Evolutionary conservation across 2,329 filamentous ascomycete genomes (phyloP), one percentile per base, ranked within the genome.

Genomic region (Aspergillus brasiliensis): DNA sequence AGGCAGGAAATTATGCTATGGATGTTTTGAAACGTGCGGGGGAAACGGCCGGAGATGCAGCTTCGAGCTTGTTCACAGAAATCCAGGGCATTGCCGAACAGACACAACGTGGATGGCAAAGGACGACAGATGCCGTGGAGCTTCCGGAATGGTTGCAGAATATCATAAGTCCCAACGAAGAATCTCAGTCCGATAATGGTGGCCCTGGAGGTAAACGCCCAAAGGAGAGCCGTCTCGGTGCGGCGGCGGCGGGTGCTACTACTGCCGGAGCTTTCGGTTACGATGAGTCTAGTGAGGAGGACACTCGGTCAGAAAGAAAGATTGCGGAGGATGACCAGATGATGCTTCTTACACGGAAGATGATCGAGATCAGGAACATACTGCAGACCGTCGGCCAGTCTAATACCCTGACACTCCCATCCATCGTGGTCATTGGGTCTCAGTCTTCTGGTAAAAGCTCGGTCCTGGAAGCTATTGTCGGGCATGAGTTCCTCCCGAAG

Each of bases 391-490:
- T 99, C 49, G 96, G 93, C 34, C 94, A 99, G 80, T 96, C 93
- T 0, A 92, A 90, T 65, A 87, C 91, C 3, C 81, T 99, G 64
- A 94, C 91, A 1, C 80, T 99, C 21, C 95, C 95, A 0, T 98
- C 96, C 0, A 99, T 99, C 59, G 95, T 99, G n/a, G 95, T 99
- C 38, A 97, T 99, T 68, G 95, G 95, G 23, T 99, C 95, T 2
- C 95, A 99, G 74, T 99, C 95, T 0, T 98, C 95, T 0, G 95
- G 95, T 42, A 99, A 99, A 80, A 98, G 94, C 72, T 99, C 95
- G 1, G 95, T 99, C 1, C 77, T 99, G 51, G 95, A 99, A 76
- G 91, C 95, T 19, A 96, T 99, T 62, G 96, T 99, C 57, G 96
- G 95, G 5, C 95, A 99, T 72, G 95, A 99, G 70, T 99, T 99